Evolutionary conservation across 345 rosid genomes (phyloP), one percentile per base, ranked within the genome.

Genomic region (Arabidopsis arenosa): DNA sequence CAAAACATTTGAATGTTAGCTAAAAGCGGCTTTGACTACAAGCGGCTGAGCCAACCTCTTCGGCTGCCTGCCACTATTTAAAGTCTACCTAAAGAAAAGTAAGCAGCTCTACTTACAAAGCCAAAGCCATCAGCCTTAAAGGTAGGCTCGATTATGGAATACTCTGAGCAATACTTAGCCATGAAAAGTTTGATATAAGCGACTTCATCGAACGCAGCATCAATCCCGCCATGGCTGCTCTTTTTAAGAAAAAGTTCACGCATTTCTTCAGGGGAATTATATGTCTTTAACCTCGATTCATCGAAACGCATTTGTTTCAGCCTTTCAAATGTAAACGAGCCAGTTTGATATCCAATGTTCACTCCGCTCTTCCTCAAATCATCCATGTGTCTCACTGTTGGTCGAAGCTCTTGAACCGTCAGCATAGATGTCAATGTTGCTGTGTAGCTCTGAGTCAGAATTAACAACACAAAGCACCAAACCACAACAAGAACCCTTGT

Each of bases 371-470:
- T 83, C 6, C 62, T 55, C 36, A 93, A 85, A 11, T 84, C 83
- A 0, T 75, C 49, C 14, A 87, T 76, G 66, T 85, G 83, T 7
- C 77, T 82, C 7, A 82, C 80, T 0, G 85, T 75, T 1, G 98
- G 98, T 32, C 78, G 32, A 26, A 93, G 82, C 43, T 83, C 80
- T 60, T 91, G 83, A 9, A 90, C 92, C 0, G 96, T 90, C 2
- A 91, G 59, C 18, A 86, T 81, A 2, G 95, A 86, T 0, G 93
- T 74, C 6, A 91, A 80, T 52, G 85, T 89, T 21, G 97, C 97
- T 1, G 98, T 86, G 75, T 91, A 93, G 40, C 91, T 86, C 67
- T 91, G 94, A 2, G 84, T 86, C 12, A 93, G 79, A 12, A 91
- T 80, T 4, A 91, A 77, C 9, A 93, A 86, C 58, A 87, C 90